Evolutionary conservation across 1,284 basidiomycete species (phyloP).

Genomic region (Coriolopsis trogii): DNA sequence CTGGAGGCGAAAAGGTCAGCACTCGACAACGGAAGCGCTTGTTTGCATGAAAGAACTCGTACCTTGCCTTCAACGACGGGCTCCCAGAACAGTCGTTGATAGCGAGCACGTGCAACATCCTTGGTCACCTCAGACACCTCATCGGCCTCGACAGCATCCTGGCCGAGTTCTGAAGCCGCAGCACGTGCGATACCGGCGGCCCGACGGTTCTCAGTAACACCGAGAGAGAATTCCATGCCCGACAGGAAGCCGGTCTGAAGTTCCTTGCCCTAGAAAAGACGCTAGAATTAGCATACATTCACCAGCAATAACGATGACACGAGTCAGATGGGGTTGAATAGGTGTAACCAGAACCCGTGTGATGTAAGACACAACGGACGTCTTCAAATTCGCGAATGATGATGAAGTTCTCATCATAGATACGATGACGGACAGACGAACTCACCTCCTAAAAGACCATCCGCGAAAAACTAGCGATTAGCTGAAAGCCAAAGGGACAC

Average conservation of each 20-base stretch:
- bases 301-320: constrained; percentile 9
- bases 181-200: neutral
- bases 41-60: constrained; percentile 32
- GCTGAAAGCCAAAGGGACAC: neutral
- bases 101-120: constrained; percentile 61
- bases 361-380: constrained; percentile 61
- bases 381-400: constrained; percentile 74
- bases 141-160: constrained; percentile 60
- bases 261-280: constrained; percentile 49
- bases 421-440: neutral
- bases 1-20: constrained; percentile 35
- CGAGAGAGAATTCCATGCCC: constrained; percentile 73
- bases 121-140: constrained; percentile 56
- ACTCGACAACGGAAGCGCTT: neutral
- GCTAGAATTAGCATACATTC: constrained; percentile 22
- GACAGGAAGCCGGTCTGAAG: constrained; percentile 68
- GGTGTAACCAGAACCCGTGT: constrained; percentile 53
- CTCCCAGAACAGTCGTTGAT: constrained; percentile 77
- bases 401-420: constrained; percentile 49
- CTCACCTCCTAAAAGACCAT: constrained; percentile 35
- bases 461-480: constrained; percentile 7
- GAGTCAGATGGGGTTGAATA: constrained; percentile 69
- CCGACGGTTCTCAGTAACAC: constrained; percentile 37
- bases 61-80: constrained; percentile 67
- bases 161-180: constrained; percentile 28